Evolutionary conservation across 306 rosid genomes (phyloP).

Genomic region (Fragaria vesca): DNA sequence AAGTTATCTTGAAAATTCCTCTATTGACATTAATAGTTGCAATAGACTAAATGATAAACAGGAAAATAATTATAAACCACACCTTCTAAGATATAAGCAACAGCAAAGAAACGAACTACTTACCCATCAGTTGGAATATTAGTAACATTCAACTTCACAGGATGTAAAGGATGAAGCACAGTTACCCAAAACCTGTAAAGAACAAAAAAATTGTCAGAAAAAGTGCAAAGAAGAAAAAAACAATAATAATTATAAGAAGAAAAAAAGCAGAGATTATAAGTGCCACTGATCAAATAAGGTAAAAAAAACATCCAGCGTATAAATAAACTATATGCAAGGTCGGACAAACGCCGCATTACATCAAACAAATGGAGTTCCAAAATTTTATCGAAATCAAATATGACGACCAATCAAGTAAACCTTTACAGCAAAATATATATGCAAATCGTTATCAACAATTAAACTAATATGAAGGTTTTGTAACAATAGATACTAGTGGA

Average conservation of each 20-base stretch:
- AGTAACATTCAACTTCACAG: constrained; percentile 63
- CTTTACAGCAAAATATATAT: not conserved
- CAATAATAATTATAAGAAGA: not conserved
- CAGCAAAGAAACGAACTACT: constrained; percentile 22
- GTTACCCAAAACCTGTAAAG: constrained; percentile 73
- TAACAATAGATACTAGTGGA: constrained; percentile 8
- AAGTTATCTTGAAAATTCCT: not conserved
- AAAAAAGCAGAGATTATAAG: constrained; percentile 6
- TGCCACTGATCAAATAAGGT: not conserved
- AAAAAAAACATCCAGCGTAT: not conserved
- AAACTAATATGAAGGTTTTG: constrained; percentile 4
- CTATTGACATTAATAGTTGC: not conserved
- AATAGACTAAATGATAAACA: not conserved
- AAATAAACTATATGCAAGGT: not conserved
- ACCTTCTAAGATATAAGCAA: not conserved
- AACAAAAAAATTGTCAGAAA: constrained; percentile 4
- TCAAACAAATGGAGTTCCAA: not conserved
- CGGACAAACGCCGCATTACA: not conserved
- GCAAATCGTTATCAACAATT: not conserved
- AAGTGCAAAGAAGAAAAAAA: not conserved
- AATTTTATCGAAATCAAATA: not conserved
- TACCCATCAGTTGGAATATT: constrained; percentile 79
- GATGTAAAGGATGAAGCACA: constrained; percentile 59
- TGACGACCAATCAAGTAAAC: not conserved
- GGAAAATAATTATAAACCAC: not conserved